These are phyloP conservation scores for Primulina huaijiensis DNA, from an alignment of 257 asterid genomes.

Conservation along the genomic window DNA sequence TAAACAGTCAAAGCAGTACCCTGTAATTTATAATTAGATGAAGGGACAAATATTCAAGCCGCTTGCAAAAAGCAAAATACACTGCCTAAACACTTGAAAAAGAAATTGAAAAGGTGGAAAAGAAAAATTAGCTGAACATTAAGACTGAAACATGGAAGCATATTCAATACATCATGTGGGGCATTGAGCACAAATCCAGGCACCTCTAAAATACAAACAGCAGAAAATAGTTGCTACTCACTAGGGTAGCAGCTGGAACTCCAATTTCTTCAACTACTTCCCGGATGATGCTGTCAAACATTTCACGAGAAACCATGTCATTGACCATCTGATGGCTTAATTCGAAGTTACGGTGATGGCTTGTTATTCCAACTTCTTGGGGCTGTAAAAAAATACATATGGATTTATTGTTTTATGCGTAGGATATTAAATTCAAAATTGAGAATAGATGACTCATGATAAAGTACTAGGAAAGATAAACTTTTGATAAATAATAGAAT, in stretches of 20 bases:
- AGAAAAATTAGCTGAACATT: not conserved
- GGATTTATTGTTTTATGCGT: constrained; percentile 20
- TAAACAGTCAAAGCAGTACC: constrained; percentile 11
- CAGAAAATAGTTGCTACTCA: constrained; percentile 34
- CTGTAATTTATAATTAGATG: constrained; percentile 8
- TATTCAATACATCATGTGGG: not conserved
- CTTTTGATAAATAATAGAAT: not conserved
- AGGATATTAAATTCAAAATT: constrained; percentile 8
- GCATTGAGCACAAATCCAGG: not conserved
- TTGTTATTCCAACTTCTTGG: constrained; percentile 58
- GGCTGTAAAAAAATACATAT: constrained; percentile 51
- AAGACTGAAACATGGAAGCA: not conserved
- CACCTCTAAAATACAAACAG: not conserved
- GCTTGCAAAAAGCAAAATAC: constrained; percentile 2
- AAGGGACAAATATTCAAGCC: not conserved
- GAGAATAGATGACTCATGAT: constrained; percentile 15
- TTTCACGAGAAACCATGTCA: constrained; percentile 66
- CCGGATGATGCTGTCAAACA: constrained; percentile 88
- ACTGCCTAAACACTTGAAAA: not conserved
- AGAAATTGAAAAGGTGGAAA: constrained; percentile 1
- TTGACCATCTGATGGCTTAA: constrained; percentile 40
- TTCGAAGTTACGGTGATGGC: constrained; percentile 38
- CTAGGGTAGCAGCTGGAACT: constrained; percentile 66
- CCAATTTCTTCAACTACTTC: constrained; percentile 98
- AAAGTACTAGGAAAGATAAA: not conserved